Conservation (phyloP, 495 filamentous ascomycete genomes). For the Baudoinia panamericana region DNA sequence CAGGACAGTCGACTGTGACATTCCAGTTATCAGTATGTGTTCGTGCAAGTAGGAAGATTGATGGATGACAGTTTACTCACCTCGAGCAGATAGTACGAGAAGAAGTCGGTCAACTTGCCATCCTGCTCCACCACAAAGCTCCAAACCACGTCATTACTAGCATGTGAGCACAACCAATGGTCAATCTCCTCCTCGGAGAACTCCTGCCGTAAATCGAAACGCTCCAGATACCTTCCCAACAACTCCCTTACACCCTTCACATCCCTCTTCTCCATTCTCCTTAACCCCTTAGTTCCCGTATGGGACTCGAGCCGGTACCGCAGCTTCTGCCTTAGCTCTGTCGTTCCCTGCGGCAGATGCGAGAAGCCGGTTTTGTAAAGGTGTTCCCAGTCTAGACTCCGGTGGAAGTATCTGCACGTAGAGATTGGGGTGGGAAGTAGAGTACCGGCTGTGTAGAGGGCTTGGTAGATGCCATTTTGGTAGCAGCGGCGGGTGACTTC, state of each 20-base stretch:
- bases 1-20: constrained; percentile 57
- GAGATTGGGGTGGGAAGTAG: constrained; percentile 80
- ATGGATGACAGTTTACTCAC: no score
- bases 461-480: constrained; percentile 69
- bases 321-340: constrained; percentile 62
- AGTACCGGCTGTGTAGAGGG: constrained; percentile 86
- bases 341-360: constrained; percentile 64
- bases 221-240: constrained; percentile 61
- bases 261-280: constrained; percentile 72
- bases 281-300: constrained; percentile 57
- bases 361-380: constrained; percentile 87
- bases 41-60: background rate
- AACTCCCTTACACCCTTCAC: constrained; percentile 62
- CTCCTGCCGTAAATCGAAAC: constrained; percentile 70
- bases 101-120: constrained; percentile 85
- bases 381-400: constrained; percentile 87
- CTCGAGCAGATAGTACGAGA: constrained; percentile 92
- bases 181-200: constrained; percentile 67
- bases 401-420: constrained; percentile 90
- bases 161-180: constrained; percentile 59
- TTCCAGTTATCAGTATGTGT: background rate
- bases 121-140: constrained; percentile 74
- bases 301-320: constrained; percentile 62
- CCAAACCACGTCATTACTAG: constrained; percentile 72
- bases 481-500: constrained; percentile 91